Evolutionary conservation across 345 rosid species (phyloP), one percentile per base, ranked within the genome.

Genomic region (Sisymbrium irio): DNA sequence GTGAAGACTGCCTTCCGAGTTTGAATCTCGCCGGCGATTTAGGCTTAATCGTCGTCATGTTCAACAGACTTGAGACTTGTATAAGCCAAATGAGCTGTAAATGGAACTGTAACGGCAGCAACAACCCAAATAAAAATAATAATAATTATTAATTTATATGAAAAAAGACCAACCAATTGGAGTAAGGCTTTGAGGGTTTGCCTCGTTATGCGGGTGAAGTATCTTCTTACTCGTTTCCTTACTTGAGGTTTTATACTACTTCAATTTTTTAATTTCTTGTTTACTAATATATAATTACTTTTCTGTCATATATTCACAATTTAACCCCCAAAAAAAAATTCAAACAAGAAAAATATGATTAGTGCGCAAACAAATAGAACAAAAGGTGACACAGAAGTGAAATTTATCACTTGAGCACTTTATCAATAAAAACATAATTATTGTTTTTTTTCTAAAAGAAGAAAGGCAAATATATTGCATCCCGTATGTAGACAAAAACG

Each of bases 1-100:
- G 75, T 3, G 91, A 90, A 3, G 96, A 83, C 40, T 86, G 93
- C 78, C 66, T 80, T 11, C 89, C 90, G 4, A 85, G 78, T 57
- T 83, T 71, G 79, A 90, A 88, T 67, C 84, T 72, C 39, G 80
- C 78, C 46, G 90, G 79, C 15, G 86, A 84, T 71, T 67, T 81
- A 4, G 81, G 71, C 22, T 49, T 69, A 77, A 69, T 53, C 74
- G 74, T 71, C 80, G 74, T 71, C 80, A 71, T 77, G 56, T 50
- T 67, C 33, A 14, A 39, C 28, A 27, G 69, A 41, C 12, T n/a
- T n/a, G 73, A 61, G 36, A 53, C 40, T 50, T 20, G 55, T 12
- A n/a, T n/a, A 40, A 50, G 69, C 63, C 22, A 61, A 42, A 67
- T 60, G 73, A 75, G 79, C 79, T 75, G 79, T 67, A 67, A 41